phyloP scores from a whole-genome alignment of 345 rosid species.

The Citrus maxima region DNA sequence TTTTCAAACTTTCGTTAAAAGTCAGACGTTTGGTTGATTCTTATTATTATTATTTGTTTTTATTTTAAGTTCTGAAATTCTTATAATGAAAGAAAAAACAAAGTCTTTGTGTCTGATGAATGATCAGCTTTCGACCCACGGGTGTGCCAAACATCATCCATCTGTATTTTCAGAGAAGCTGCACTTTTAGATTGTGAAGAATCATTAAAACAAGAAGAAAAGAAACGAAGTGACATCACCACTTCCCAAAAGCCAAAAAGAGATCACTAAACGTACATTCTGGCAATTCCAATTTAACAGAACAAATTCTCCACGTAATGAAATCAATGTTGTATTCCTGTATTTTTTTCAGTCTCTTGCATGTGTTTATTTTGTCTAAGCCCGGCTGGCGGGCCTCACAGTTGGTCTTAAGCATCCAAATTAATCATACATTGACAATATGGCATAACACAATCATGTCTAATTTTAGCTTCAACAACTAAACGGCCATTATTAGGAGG shows the following conservation, averaged over 20 bases:
- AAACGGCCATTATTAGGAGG: slow-evolving; percentile 2
- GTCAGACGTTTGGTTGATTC: too few species aligned
- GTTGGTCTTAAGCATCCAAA: background rate
- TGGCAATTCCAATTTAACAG: background rate
- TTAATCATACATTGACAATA: background rate
- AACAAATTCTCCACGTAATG: background rate
- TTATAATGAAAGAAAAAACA: too few species aligned
- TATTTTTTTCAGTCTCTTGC: background rate
- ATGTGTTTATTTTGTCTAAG: background rate
- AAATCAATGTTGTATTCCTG: background rate
- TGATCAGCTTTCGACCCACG: background rate
- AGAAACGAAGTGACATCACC: background rate
- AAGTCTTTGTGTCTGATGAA: too few species aligned
- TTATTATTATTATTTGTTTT: too few species aligned
- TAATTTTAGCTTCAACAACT: background rate
- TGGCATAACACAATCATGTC: background rate
- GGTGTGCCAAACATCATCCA: background rate
- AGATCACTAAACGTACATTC: too few species aligned
- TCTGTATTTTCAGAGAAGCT: background rate
- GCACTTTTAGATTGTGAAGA: background rate
- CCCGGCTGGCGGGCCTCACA: background rate
- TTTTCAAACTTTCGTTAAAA: too few species aligned
- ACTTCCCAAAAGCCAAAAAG: background rate
- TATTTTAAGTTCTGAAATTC: too few species aligned
- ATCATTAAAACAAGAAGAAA: too few species aligned